Base-by-base conservation (phyloP, 1,284 basidiomycete species). In the Filobasidium uniguttulatum region DNA sequence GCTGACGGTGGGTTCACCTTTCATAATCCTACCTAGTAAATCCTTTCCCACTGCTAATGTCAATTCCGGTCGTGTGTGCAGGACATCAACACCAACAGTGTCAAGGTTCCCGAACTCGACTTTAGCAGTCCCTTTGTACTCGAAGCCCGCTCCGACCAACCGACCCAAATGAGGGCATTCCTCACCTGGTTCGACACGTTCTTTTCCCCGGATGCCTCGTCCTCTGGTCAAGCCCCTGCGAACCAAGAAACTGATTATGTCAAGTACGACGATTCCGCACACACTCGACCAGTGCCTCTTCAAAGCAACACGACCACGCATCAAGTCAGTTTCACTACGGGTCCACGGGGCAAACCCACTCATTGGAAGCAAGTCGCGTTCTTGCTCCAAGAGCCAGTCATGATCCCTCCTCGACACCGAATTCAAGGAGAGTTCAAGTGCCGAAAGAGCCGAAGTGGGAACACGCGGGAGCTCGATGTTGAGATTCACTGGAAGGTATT, bases 291-390 rank as follows among this genome's bases (percentile, higher is more conserved):
- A 20, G 58, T 62, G 46, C 55, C 62, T 6, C 46, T 38, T 22
- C 22, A 17, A 1, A 33, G 30, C 54, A 46, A 22, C 73, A 74
- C 28, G 76, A 77, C 40, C 71, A 15, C 29, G 28, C 41, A n/a
- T n/a, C n/a, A 71, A 80, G 28, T 79, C 80, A 7, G 83, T 64
- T 97, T 97, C 67, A 93, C 88, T 56, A 98, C 93, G 0, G 87
- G 89, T 0, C 89, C 93, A 4, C 70, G 59, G 36, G 68, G 85
- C 55, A 78, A 80, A 44, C 80, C 85, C 20, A 98, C 93, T n/a
- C 93, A 98, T 66, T 98, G 93, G 93, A 93, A 93, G 66, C 93
- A 98, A 65, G 91, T 91, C 0, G 62, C 90, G 10, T 94, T 98
- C 67, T 70, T 97, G 56, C 73, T 98, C 55, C 76, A 79, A 49